Percentiles rank a stretch among this genome's conserved stretches.
Conservation (phyloP, 208 protist genomes). For the Trichomonas gallinae region DNA sequence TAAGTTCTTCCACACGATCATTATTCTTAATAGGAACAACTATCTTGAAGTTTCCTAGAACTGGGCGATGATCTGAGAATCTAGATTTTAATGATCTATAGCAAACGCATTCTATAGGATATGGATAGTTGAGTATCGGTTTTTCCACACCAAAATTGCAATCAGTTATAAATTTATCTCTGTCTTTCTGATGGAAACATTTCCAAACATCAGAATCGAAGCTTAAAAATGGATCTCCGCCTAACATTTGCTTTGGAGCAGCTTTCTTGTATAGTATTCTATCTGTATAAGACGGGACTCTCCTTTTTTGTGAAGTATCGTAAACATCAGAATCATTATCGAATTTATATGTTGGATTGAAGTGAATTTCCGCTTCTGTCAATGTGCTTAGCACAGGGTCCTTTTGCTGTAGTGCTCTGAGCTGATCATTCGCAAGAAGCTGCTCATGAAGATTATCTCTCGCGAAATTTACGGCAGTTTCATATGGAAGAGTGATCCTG, state of each 20-base stretch:
- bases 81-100: background rate
- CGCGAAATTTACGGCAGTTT: background rate
- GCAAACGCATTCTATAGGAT: background rate
- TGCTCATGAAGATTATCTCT: background rate
- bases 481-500: background rate
- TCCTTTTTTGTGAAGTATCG: constrained; percentile 28
- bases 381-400: constrained; percentile 30
- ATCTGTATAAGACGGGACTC: constrained; percentile 37
- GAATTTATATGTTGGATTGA: constrained; percentile 44
- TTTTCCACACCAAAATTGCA: background rate
- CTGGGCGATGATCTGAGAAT: constrained; percentile 32
- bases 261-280: constrained; percentile 19
- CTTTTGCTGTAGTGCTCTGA: background rate
- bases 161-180: background rate
- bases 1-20: background rate
- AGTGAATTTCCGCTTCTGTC: constrained; percentile 35
- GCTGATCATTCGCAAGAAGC: background rate
- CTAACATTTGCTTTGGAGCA: background rate
- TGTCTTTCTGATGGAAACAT: too few relatives aligned
- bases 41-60: constrained; percentile 17
- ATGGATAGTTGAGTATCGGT: background rate
- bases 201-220: background rate
- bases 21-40: background rate
- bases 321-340: constrained; percentile 29
- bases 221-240: background rate